Base-by-base conservation (phyloP, 805 yeast species). In the Zygosaccharomyces pseudorouxii region DNA sequence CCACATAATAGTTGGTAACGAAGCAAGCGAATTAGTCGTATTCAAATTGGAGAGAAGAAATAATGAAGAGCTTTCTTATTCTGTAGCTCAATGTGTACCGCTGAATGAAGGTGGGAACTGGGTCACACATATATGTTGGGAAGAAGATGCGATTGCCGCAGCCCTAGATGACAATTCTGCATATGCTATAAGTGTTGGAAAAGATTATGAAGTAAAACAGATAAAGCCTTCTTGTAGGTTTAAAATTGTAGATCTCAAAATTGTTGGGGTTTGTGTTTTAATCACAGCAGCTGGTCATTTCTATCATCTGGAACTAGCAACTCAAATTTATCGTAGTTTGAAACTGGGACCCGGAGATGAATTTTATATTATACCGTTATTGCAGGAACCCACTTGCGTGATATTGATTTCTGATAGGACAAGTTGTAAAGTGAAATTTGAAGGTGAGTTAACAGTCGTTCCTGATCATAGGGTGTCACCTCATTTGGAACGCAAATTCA, bases 1-100 rank as follows among this genome's bases (percentile, higher is more conserved):
- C 11, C 42, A 28, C 16, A 46, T 63, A 4, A 55, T 54, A 3
- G 58, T 54, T 1, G 68, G 67, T 6, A 65, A 63, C 38, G 68
- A 64, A 41, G 43, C 44, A 3, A 52, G 59, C 25, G 63, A 59
- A 19, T 44, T 63, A 9, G 42, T 56, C 9, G 30, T 58, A 2
- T 64, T 49, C 33, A 22, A 38, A 4, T 30, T 50, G 9, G 23
- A 16, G 10, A 25, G 49, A 25, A 18, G 16, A 3, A 11, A n/a
- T 9, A 42, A 47, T 30, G 51, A 33, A 28, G 33, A 43, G 5
- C 20, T 40, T 10, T 14, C 19, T 12, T 46, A 41, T 38, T 20
- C 14, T 3, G 29, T 44, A 14, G 45, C 33, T 5, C 18, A 27
- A 9, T 33, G 38, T 18, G 38, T 50, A 9, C 39, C 38, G 12